phyloP scores from a whole-genome alignment of 345 rosid species.

The Rhodomyrtus tomentosa region DNA sequence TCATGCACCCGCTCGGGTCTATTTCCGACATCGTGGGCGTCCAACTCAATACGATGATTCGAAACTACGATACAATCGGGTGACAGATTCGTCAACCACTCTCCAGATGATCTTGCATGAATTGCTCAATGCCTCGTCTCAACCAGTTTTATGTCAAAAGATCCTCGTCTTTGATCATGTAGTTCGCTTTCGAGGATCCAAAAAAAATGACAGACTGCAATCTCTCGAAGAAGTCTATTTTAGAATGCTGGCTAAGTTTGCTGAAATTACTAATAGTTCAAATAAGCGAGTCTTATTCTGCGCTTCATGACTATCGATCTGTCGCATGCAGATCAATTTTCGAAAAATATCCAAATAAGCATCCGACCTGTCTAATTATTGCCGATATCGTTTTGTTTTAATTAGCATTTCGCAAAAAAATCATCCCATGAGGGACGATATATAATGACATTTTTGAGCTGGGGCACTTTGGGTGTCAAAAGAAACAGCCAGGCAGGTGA shows the following conservation, averaged over 20 bases:
- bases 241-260: neutral
- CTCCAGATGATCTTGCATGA: neutral
- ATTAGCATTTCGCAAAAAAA: neutral
- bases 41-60: neutral
- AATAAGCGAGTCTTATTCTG: neutral
- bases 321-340: neutral
- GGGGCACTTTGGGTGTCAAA: neutral
- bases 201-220: neutral
- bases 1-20: neutral
- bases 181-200: neutral
- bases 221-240: neutral
- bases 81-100: neutral
- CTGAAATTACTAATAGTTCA: neutral
- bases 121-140: neutral
- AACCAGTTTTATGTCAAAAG: neutral
- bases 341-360: neutral
- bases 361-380: neutral
- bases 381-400: neutral
- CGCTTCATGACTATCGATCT: neutral
- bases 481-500: neutral
- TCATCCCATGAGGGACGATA: neutral
- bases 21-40: neutral
- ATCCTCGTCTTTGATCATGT: neutral
- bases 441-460: neutral
- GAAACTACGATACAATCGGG: neutral